A percentile compares a stretch with the other conserved stretches of the same genome.
phyloP scores from a whole-genome alignment of 2,329 filamentous ascomycete genomes.

The Pseudogymnoascus sp. region DNA sequence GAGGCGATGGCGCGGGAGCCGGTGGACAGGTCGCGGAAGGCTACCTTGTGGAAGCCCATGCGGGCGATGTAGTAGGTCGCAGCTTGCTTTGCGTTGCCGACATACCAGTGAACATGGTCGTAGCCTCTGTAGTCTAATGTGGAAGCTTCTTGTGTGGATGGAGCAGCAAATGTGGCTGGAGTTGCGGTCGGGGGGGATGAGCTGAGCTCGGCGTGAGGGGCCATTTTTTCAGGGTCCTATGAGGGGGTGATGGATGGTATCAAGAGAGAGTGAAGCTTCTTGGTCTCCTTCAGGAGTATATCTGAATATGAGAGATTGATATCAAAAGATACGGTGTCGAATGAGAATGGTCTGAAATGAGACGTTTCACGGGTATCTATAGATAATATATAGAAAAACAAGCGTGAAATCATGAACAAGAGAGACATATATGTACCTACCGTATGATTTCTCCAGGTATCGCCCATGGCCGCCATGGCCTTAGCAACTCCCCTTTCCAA shows the following conservation, averaged over 20 bases:
- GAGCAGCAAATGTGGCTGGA: slow-evolving; percentile 25
- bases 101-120: slow-evolving; percentile 92
- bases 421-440: slow-evolving; percentile 2
- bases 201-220: slow-evolving; percentile 19
- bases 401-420: not conserved
- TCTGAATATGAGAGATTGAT: not conserved
- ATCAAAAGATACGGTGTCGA: not conserved
- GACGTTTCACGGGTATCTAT: not conserved
- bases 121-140: slow-evolving; percentile 65
- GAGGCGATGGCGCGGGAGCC: slow-evolving; percentile 73
- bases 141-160: slow-evolving; percentile 25
- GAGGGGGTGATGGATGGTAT: not conserved
- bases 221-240: slow-evolving; percentile 12
- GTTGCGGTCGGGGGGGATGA: slow-evolving; percentile 17
- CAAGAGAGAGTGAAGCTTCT: slow-evolving; percentile 36
- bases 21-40: slow-evolving; percentile 83
- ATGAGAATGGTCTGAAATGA: not conserved
- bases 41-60: slow-evolving; percentile 76
- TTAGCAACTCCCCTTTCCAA: slow-evolving; percentile 23
- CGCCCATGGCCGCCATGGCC: slow-evolving; percentile 24
- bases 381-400: not conserved
- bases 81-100: slow-evolving; percentile 93
- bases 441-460: slow-evolving; percentile 17
- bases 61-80: slow-evolving; percentile 80
- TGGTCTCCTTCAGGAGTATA: slow-evolving; percentile 27